Conservation (phyloP, 345 rosid genomes). For the Gynandropsis gynandra region DNA sequence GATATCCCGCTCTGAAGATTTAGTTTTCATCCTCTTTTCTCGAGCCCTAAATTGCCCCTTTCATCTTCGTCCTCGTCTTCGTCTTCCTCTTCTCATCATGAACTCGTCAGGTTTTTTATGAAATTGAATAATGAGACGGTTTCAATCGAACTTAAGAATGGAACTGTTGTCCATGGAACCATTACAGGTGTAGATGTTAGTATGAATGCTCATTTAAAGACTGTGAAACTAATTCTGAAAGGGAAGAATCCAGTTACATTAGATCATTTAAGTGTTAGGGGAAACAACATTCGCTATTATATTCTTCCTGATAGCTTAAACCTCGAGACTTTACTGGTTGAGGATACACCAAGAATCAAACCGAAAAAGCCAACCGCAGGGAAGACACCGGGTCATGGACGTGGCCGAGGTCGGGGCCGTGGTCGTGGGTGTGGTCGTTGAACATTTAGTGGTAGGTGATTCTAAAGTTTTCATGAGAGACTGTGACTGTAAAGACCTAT, state of each 20-base stretch:
- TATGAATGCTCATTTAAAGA: constrained; percentile 95
- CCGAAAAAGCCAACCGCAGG: constrained; percentile 97
- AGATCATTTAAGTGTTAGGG: constrained; percentile 94
- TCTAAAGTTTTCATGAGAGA: constrained; percentile 11
- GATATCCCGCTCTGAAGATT: too few relatives aligned
- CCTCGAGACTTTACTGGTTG: too few relatives aligned
- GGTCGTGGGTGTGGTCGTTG: constrained; percentile 90
- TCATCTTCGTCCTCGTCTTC: not conserved
- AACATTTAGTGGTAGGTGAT: constrained; percentile 17
- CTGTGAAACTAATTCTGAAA: too few relatives aligned
- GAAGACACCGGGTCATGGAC: constrained; percentile 75
- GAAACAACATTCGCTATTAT: constrained; percentile 92
- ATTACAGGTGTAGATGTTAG: constrained; percentile 98
- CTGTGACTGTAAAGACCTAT: constrained; percentile 20
- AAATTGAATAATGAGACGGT: too few relatives aligned
- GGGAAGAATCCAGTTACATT: constrained; percentile 88
- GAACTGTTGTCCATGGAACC: constrained; percentile 88
- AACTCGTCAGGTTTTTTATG: constrained; percentile 92
- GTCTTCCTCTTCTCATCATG: constrained; percentile 20
- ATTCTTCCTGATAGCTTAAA: too few relatives aligned
- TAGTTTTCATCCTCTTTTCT: constrained; percentile 7
- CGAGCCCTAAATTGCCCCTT: constrained; percentile 19
- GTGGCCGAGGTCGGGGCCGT: constrained; percentile 91
- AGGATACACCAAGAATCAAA: constrained; percentile 91
- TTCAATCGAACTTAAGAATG: constrained; percentile 97